Evolutionary conservation across 371 early-diverging fungal genomes (phyloP).

Genomic region (Smittium culicis): DNA sequence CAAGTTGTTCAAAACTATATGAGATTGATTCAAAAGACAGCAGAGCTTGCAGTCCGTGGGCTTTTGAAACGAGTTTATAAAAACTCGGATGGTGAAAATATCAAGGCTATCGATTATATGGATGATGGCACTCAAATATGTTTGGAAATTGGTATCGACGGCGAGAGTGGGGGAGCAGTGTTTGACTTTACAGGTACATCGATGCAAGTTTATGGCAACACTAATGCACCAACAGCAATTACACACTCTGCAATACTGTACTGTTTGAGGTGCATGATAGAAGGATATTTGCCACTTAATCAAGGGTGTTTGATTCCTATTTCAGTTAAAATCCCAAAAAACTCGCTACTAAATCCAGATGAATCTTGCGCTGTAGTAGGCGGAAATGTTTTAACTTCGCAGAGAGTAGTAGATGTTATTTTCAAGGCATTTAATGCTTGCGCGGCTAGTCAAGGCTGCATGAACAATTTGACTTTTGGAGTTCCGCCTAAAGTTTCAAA

Average conservation of each 20-base stretch:
- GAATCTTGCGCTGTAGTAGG: constrained; percentile 87
- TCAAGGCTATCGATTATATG: constrained; percentile 70
- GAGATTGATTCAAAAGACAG: constrained; percentile 69
- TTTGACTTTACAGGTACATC: constrained; percentile 92
- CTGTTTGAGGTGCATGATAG: constrained; percentile 78
- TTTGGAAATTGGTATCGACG: constrained; percentile 57
- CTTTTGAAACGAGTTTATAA: constrained; percentile 47
- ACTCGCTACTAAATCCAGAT: constrained; percentile 60
- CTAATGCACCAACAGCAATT: constrained; percentile 54
- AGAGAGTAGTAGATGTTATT: constrained; percentile 84
- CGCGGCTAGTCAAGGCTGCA: constrained; percentile 88
- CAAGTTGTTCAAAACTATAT: constrained; percentile 89
- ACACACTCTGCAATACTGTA: constrained; percentile 86
- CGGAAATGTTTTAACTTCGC: constrained; percentile 90
- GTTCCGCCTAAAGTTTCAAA: constrained; percentile 35
- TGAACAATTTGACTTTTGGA: constrained; percentile 94
- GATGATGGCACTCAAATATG: constrained; percentile 83
- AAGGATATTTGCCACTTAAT: constrained; percentile 81
- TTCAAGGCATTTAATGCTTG: constrained; percentile 78
- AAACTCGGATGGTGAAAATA: constrained; percentile 19
- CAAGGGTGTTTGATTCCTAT: constrained; percentile 87
- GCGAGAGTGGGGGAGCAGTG: constrained; percentile 46
- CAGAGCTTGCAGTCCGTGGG: constrained; percentile 68
- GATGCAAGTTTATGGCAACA: constrained; percentile 61
- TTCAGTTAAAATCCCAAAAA: constrained; percentile 55